Conservation (phyloP, 2,329 filamentous ascomycete species). For the Pseudogymnoascus sp. region DNA sequence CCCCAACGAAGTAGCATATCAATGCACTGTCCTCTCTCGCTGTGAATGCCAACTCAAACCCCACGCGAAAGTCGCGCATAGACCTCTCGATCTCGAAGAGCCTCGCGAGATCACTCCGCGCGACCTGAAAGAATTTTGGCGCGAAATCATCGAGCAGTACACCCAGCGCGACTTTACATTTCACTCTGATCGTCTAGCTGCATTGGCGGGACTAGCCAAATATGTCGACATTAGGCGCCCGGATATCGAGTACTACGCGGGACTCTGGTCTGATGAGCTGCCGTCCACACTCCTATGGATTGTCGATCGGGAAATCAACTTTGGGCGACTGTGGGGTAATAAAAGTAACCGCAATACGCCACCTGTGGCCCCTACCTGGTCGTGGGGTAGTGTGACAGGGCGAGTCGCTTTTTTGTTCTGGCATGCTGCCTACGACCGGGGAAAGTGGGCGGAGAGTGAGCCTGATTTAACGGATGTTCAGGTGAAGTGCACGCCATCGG, state of each 20-base stretch:
- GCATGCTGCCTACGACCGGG: neutral
- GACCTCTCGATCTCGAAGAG: neutral
- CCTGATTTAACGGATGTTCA: neutral
- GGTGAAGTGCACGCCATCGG: neutral
- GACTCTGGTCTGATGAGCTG: constrained; percentile 13
- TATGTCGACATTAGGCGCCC: neutral
- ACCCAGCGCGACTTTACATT: constrained; percentile 14
- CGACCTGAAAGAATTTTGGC: constrained; percentile 10
- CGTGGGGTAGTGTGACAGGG: neutral
- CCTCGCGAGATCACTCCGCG: neutral
- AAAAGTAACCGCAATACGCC: neutral
- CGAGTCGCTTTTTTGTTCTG: neutral
- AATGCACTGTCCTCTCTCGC: constrained; percentile 11
- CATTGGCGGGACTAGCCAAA: constrained; percentile 13
- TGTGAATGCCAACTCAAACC: constrained; percentile 9
- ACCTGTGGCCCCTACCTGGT: neutral
- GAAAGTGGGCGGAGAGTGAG: neutral
- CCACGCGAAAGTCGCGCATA: neutral
- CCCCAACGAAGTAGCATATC: constrained; percentile 9
- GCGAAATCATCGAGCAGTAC: constrained; percentile 15
- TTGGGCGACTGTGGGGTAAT: neutral
- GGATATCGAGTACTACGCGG: constrained; percentile 15
- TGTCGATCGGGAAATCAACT: neutral
- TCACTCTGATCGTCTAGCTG: constrained; percentile 14
- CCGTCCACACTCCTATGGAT: neutral